Conservation (phyloP, 2,329 filamentous ascomycete genomes). For the Pseudogymnoascus sp. region DNA sequence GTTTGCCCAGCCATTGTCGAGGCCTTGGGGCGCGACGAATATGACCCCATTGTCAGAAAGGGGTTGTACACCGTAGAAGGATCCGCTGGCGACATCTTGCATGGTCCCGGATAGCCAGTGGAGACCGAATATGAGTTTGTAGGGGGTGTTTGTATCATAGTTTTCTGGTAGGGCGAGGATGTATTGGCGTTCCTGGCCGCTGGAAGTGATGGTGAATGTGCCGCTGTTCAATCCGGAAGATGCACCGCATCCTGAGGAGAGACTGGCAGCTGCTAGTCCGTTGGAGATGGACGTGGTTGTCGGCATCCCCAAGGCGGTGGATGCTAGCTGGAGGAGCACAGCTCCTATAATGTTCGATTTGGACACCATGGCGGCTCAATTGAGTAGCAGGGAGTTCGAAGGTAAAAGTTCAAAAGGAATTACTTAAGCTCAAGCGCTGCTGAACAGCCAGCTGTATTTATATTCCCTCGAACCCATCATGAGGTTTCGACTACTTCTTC, state of each 20-base stretch:
- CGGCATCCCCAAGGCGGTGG: background rate
- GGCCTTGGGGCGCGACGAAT: slow-evolving; percentile 30
- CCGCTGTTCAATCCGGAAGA: slow-evolving; percentile 24
- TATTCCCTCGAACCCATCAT: background rate
- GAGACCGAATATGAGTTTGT: slow-evolving; percentile 35
- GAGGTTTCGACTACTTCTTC: background rate
- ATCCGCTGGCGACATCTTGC: slow-evolving; percentile 29
- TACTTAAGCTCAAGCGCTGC: background rate
- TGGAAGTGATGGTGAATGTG: slow-evolving; percentile 30
- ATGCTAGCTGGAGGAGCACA: background rate
- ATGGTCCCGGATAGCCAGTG: slow-evolving; percentile 35
- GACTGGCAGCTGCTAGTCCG: background rate
- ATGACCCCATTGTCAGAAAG: slow-evolving; percentile 27
- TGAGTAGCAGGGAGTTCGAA: background rate
- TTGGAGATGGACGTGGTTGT: background rate
- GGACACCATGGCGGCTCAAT: background rate
- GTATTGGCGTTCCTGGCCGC: slow-evolving; percentile 32
- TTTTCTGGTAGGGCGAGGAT: slow-evolving; percentile 32
- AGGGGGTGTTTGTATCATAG: slow-evolving; percentile 32
- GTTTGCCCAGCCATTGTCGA: slow-evolving; percentile 30
- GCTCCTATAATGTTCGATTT: background rate
- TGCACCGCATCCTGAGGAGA: slow-evolving; percentile 30
- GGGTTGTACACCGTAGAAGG: slow-evolving; percentile 28
- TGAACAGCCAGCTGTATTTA: background rate
- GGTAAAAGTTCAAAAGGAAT: background rate